Evolutionary conservation across 352 stramenopile species (phyloP), one percentile per base, ranked within the genome.

Genomic region (Phytophthora megakarya): DNA sequence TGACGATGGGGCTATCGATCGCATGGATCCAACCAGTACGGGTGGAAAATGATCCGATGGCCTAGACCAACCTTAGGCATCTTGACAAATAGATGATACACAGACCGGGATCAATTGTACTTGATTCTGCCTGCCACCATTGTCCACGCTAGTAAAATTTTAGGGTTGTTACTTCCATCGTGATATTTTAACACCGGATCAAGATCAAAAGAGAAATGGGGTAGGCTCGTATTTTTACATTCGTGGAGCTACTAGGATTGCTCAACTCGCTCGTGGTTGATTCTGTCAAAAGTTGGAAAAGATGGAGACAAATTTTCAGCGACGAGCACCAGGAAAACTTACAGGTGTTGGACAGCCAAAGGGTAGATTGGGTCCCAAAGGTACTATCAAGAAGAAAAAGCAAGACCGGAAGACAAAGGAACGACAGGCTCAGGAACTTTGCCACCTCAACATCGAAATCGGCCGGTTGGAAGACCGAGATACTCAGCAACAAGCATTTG

Each of bases 401-500:
- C 56, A 75, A n/a, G 61, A 75, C 42, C 70, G 67, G 26, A 87
- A 88, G 57, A 50, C 63, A 2, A 79, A 79, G 32, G 79, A 88
- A 25, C 66, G 55, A 33, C 42, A 73, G 21, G n/a, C 46, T 3
- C 58, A 75, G 18, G 71, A 66, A 21, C 69, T 88, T 26, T 67
- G 35, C 8, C 74, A 76, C 19, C 56, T 89, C 4, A 86, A 75
- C 40, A 53, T 71, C 21, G 47, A 71, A 49, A 79, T 91, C n/a
- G 72, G 76, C 7, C 81, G 78, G 12, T 65, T 91, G 5, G 80
- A 91, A 55, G 80, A 91, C 37, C 73, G 75, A 16, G 82, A 91
- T 40, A 91, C 80, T 1, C 81, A 90, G 47, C 81, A 88, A 8
- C 74, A 81, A 67, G 76, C 82, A 5, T 89, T 89, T 33, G 54